phyloP scores from a whole-genome alignment of 441 rosid genomes.

The Kokia cookei region DNA sequence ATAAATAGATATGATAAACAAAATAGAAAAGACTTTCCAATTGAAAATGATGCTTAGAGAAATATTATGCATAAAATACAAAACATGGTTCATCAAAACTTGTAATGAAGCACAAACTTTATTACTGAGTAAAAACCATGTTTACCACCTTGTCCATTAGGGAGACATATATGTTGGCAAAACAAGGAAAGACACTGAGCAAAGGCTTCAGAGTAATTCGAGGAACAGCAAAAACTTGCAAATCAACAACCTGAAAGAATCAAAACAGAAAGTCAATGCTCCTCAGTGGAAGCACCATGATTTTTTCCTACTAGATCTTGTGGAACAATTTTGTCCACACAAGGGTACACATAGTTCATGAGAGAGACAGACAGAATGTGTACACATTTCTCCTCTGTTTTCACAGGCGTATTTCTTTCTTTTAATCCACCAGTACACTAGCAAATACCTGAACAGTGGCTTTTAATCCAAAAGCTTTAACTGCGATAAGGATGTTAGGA shows the following conservation, averaged over 20 bases:
- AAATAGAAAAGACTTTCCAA: not conserved
- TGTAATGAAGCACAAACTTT: not conserved
- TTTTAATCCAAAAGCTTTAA: slow-evolving; percentile 58
- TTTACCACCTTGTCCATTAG: slow-evolving; percentile 54
- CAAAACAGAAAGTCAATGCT: slow-evolving; percentile 11
- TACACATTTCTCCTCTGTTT: not conserved
- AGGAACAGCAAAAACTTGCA: slow-evolving; percentile 58
- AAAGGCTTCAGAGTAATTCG: slow-evolving; percentile 62
- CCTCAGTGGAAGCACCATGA: not conserved
- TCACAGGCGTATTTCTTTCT: not conserved
- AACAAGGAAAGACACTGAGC: slow-evolving; percentile 56
- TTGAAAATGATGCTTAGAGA: not conserved
- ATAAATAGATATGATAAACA: not conserved
- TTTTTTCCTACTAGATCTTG: not conserved
- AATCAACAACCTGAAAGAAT: slow-evolving; percentile 47
- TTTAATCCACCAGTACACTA: not conserved
- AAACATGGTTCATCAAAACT: not conserved
- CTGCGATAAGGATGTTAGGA: slow-evolving; percentile 54
- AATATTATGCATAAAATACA: not conserved
- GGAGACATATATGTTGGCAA: slow-evolving; percentile 53
- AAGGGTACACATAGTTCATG: not conserved
- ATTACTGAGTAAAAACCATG: not conserved
- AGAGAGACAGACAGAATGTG: not conserved
- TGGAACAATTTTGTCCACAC: not conserved
- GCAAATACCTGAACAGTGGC: slow-evolving; percentile 53